A percentile compares a stretch with the other conserved stretches of the same genome.
These are phyloP conservation scores for Shiraia bambusicola DNA, from an alignment of 2,329 filamentous ascomycete genomes.

Conservation along the genomic window DNA sequence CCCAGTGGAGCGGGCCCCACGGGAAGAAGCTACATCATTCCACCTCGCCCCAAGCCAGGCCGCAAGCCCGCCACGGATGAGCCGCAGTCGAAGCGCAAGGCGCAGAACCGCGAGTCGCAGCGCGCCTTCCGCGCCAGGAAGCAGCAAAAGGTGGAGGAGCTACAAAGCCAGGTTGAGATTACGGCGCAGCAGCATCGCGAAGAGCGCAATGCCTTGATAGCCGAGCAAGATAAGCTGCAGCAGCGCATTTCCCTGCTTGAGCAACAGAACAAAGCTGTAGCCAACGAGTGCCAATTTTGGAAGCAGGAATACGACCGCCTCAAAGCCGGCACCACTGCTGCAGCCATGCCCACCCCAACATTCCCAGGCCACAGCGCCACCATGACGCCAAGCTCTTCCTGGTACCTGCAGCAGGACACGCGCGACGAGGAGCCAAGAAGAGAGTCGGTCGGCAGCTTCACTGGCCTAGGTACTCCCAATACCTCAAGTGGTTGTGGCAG, in stretches of 20 bases:
- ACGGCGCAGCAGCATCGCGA: conserved; percentile 16
- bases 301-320: conserved; percentile 11
- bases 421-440: conserved; percentile 13
- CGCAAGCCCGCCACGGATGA: conserved; percentile 93
- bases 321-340: conserved; percentile 1
- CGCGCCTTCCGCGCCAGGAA: conserved; percentile 85
- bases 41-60: conserved; percentile 63
- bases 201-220: conserved; percentile 14
- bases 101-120: conserved; percentile 91
- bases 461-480: conserved; percentile 18
- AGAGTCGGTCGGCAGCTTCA: conserved; percentile 14
- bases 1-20: conserved; percentile 43
- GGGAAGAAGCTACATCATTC: conserved; percentile 41
- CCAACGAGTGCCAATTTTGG: conserved; percentile 10
- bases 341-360: not conserved
- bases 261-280: not conserved
- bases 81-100: conserved; percentile 88
- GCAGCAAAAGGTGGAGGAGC: conserved; percentile 76
- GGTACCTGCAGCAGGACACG: not conserved
- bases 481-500: conserved; percentile 27
- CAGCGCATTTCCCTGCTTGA: conserved; percentile 1
- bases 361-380: not conserved
- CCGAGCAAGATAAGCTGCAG: conserved; percentile 8
- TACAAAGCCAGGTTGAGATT: conserved; percentile 48
- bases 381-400: not conserved